Conservation (phyloP, 2,329 filamentous ascomycete species). For the Cladosporium sp. region DNA sequence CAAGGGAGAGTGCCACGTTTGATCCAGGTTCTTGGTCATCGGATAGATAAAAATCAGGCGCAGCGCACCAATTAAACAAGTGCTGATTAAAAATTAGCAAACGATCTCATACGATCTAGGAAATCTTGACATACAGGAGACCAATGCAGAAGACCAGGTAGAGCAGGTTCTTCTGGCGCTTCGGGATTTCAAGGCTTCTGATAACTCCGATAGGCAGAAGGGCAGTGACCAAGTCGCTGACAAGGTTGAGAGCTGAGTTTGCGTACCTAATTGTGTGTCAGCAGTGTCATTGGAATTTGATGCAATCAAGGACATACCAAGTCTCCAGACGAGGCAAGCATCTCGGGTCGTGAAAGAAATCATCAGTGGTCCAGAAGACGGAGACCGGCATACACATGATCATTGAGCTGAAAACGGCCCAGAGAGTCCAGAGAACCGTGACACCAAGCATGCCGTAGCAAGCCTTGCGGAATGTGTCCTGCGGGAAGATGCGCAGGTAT, state of each 20-base stretch:
- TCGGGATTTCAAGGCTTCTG: slow-evolving; percentile 30
- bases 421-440: slow-evolving; percentile 10
- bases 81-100: slow-evolving; percentile 5
- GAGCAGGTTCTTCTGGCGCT: slow-evolving; percentile 30
- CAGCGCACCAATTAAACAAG: slow-evolving; percentile 30
- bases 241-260: slow-evolving; percentile 11
- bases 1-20: slow-evolving; percentile 8
- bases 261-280: not conserved
- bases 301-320: not conserved
- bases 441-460: slow-evolving; percentile 11
- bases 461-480: slow-evolving; percentile 31
- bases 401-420: slow-evolving; percentile 13
- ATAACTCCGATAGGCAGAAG: slow-evolving; percentile 32
- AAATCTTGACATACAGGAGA: slow-evolving; percentile 11
- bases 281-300: not conserved
- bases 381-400: slow-evolving; percentile 12
- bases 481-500: slow-evolving; percentile 46
- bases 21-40: slow-evolving; percentile 2
- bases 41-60: slow-evolving; percentile 27
- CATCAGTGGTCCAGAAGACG: slow-evolving; percentile 11
- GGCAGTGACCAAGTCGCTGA: slow-evolving; percentile 11
- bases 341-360: slow-evolving; percentile 6
- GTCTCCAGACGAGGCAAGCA: slow-evolving; percentile 11
- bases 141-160: slow-evolving; percentile 33
- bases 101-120: not conserved